Conservation (phyloP, 768 basidiomycete species). For the Serendipita indica region DNA sequence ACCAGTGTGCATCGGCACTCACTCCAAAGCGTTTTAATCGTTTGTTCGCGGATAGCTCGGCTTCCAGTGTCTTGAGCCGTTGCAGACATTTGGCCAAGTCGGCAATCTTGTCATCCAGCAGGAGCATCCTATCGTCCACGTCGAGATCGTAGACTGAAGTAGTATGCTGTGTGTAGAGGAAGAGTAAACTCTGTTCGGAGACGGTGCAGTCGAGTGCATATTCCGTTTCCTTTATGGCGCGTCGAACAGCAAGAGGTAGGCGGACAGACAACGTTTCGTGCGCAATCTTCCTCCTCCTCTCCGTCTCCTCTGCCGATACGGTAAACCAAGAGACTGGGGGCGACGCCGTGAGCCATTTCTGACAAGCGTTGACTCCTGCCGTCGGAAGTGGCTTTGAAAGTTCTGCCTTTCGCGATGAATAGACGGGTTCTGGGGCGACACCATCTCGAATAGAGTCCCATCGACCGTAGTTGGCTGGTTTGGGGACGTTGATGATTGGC, state of each 20-base stretch:
- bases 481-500: too few species aligned
- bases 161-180: not conserved
- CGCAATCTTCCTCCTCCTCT: not conserved
- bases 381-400: too few species aligned
- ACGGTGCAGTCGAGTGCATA: not conserved
- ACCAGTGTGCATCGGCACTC: not conserved
- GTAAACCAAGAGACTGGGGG: not conserved
- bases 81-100: slow-evolving; percentile 79
- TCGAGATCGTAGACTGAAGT: not conserved
- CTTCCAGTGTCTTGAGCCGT: slow-evolving; percentile 82
- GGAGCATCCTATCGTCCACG: not conserved
- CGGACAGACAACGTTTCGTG: not conserved
- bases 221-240: not conserved
- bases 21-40: not conserved
- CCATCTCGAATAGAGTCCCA: too few species aligned
- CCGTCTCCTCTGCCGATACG: not conserved
- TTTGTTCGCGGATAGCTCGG: slow-evolving; percentile 62
- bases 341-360: not conserved
- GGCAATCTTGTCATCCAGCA: slow-evolving; percentile 58
- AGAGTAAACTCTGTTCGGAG: not conserved
- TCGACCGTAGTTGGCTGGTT: too few species aligned
- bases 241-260: not conserved
- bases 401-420: too few species aligned
- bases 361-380: not conserved
- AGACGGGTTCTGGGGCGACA: too few species aligned